Conservation (phyloP, 768 basidiomycete genomes). For the Mrakia frigida region DNA sequence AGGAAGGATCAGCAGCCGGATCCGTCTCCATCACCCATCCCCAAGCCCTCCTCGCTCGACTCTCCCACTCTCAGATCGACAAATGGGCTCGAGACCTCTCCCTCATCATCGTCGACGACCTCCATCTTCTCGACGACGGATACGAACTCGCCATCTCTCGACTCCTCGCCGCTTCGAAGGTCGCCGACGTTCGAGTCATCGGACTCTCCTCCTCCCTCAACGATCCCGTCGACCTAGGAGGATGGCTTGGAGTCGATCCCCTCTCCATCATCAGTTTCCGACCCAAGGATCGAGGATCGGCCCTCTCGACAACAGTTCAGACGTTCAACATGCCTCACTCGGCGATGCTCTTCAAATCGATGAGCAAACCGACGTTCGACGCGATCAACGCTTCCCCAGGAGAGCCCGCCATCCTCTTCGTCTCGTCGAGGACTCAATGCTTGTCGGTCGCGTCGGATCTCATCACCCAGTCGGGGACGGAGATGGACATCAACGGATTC, state of each 20-base stretch:
- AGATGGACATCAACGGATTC: conserved; percentile 62
- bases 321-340: conserved; percentile 84
- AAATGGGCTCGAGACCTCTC: conserved; percentile 47
- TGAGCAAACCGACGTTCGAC: conserved; percentile 82
- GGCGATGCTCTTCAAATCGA: conserved; percentile 76
- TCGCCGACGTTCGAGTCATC: conserved; percentile 62
- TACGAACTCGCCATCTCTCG: conserved; percentile 82
- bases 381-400: conserved; percentile 54
- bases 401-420: conserved; percentile 70
- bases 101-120: conserved; percentile 73
- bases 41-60: conserved; percentile 34
- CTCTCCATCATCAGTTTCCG: conserved; percentile 67
- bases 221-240: conserved; percentile 71
- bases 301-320: conserved; percentile 61
- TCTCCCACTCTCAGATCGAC: conserved; percentile 37
- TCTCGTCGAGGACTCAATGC: conserved; percentile 78
- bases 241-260: conserved; percentile 72
- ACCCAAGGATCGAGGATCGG: conserved; percentile 75
- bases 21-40: conserved; percentile 39
- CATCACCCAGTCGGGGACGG: conserved; percentile 77
- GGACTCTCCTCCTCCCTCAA: conserved; percentile 72
- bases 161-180: conserved; percentile 58
- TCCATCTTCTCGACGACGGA: conserved; percentile 70
- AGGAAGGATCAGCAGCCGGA: background rate
- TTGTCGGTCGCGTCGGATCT: conserved; percentile 68